phyloP scores from a whole-genome alignment of 371 early-diverging fungal species.

The Mucor circinelloides region DNA sequence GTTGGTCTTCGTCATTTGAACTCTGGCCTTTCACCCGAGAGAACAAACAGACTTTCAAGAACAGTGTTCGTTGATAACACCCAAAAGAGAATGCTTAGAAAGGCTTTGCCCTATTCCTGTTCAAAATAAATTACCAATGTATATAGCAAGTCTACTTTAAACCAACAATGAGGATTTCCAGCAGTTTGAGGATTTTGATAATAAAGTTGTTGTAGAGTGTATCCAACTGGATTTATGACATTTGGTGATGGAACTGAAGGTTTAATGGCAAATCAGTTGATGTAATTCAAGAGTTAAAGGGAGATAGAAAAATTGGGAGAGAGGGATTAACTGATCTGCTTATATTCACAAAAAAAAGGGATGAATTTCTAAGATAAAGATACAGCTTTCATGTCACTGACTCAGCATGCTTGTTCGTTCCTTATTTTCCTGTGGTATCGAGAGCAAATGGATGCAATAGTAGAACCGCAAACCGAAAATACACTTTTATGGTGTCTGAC shows the following conservation, averaged over 20 bases:
- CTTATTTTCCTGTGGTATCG: no score
- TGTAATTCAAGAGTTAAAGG: neutral
- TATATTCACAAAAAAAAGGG: neutral
- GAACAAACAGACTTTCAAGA: constrained; percentile 46
- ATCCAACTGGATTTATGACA: neutral
- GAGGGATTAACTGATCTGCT: neutral
- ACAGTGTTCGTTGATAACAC: constrained; percentile 36
- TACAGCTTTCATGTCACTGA: no score
- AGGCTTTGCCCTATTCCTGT: constrained; percentile 48
- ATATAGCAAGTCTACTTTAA: neutral
- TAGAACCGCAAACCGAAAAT: no score
- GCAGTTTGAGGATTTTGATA: neutral
- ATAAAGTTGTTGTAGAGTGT: neutral
- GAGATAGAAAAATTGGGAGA: neutral
- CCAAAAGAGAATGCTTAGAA: constrained; percentile 51
- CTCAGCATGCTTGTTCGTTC: no score
- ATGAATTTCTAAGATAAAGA: neutral
- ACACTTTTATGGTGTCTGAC: no score
- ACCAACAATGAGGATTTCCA: neutral
- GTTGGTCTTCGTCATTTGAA: constrained; percentile 56
- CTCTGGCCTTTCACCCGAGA: constrained; percentile 44
- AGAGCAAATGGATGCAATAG: no score
- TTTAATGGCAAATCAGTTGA: no score
- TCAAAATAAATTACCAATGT: constrained; percentile 11
- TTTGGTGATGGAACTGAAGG: neutral